phyloP scores from a whole-genome alignment of 202 grass and related monocot species.

The Miscanthus sacchariflorus region DNA sequence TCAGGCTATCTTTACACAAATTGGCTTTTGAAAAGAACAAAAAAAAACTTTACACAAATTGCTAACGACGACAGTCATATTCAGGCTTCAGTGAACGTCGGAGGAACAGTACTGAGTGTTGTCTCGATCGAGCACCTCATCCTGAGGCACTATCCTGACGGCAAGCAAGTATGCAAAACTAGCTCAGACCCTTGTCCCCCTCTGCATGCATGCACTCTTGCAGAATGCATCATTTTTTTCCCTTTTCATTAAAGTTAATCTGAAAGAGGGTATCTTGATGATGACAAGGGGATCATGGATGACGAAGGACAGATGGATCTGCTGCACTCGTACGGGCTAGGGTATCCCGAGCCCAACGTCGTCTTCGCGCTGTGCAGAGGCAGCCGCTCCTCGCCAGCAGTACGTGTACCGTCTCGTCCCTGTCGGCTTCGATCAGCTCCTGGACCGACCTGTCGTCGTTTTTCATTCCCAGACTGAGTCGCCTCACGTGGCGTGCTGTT shows the following conservation, averaged over 20 bases:
- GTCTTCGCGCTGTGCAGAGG: slow-evolving; percentile 92
- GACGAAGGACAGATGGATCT: slow-evolving; percentile 58
- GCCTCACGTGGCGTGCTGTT: background rate
- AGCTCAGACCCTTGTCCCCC: too few relatives aligned
- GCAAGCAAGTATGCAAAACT: slow-evolving; percentile 46
- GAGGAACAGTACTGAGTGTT: slow-evolving; percentile 72
- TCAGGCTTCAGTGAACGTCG: slow-evolving; percentile 81
- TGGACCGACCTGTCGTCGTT: background rate
- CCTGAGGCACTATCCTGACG: slow-evolving; percentile 66
- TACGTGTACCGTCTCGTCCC: slow-evolving; percentile 27
- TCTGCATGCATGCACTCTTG: too few relatives aligned
- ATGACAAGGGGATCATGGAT: slow-evolving; percentile 59
- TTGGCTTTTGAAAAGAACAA: too few relatives aligned
- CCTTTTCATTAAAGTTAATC: background rate
- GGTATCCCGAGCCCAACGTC: slow-evolving; percentile 91
- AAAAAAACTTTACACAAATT: background rate
- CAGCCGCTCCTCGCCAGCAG: slow-evolving; percentile 85
- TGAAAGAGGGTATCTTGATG: background rate
- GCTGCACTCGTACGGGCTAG: slow-evolving; percentile 65
- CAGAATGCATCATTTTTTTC: background rate
- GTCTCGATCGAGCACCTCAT: slow-evolving; percentile 89
- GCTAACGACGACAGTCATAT: background rate
- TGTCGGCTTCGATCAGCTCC: background rate
- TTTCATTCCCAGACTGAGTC: background rate
- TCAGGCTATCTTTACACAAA: background rate